phyloP scores from a whole-genome alignment of 1,284 basidiomycete species.

The Apiotrichum brassicae region DNA sequence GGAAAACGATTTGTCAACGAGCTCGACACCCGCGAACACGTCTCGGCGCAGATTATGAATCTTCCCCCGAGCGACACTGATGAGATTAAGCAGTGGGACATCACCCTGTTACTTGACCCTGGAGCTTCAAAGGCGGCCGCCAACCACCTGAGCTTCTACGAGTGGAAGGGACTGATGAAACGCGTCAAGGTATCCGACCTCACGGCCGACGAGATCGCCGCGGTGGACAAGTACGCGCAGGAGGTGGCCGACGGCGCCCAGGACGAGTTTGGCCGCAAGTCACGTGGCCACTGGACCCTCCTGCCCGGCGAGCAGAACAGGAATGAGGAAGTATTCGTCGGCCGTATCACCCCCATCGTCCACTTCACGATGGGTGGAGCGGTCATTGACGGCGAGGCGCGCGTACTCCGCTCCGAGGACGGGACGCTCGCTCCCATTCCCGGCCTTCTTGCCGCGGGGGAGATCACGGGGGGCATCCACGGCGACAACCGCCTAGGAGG shows the following conservation, averaged over 20 bases:
- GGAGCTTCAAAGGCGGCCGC: constrained; percentile 6
- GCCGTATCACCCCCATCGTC: constrained; percentile 8
- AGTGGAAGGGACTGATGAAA: constrained; percentile 13
- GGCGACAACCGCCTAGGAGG: constrained; percentile 17
- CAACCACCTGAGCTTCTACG: constrained; percentile 12
- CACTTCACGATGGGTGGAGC: constrained; percentile 17
- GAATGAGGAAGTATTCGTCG: constrained; percentile 9
- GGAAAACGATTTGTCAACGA: constrained; percentile 8
- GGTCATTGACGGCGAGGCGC: constrained; percentile 2
- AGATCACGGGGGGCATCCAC: constrained; percentile 15
- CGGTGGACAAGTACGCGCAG: constrained; percentile 8
- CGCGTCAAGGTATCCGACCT: constrained; percentile 2
- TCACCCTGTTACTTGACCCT: constrained; percentile 10
- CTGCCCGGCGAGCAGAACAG: background rate
- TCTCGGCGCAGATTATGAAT: background rate
- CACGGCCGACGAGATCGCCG: background rate
- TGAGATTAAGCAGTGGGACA: constrained; percentile 6
- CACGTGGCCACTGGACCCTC: constrained; percentile 7
- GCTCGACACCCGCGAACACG: background rate
- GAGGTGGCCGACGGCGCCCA: background rate
- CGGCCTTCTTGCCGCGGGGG: constrained; percentile 10
- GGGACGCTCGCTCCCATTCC: background rate
- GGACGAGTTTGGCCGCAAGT: constrained; percentile 4
- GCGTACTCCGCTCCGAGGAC: constrained; percentile 1
- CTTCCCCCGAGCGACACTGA: background rate